Percentiles rank a stretch among this genome's conserved stretches.
Conservation (phyloP, 2,329 filamentous ascomycete species). For the Metarhizium brunneum region DNA sequence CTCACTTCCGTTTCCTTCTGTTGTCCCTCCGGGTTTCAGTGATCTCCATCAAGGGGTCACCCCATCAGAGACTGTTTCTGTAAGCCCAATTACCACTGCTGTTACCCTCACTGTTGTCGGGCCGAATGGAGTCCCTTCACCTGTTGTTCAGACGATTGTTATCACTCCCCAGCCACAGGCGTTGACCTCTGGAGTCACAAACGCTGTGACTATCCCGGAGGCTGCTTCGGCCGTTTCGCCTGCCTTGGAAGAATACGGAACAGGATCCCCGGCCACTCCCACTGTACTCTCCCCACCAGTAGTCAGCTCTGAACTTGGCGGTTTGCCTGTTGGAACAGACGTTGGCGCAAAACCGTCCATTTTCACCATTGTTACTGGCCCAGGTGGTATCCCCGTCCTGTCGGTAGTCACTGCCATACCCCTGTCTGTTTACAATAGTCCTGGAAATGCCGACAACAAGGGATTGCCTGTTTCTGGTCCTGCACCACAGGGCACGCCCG, state of each 20-base stretch:
- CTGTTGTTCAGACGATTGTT: slow-evolving; percentile 23
- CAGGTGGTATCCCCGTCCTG: slow-evolving; percentile 12
- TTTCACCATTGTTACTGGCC: slow-evolving; percentile 15
- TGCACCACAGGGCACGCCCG: slow-evolving; percentile 5
- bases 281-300: slow-evolving; percentile 8
- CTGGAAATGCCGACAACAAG: slow-evolving; percentile 8
- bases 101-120: slow-evolving; percentile 22
- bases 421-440: slow-evolving; percentile 9
- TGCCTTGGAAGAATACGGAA: slow-evolving; percentile 18
- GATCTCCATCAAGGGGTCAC: slow-evolving; percentile 13
- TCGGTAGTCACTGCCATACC: slow-evolving; percentile 12
- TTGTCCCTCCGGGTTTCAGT: slow-evolving; percentile 10
- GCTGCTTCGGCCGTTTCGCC: slow-evolving; percentile 10
- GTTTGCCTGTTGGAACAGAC: slow-evolving; percentile 11
- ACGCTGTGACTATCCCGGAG: slow-evolving; percentile 9
- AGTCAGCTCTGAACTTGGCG: slow-evolving; percentile 13
- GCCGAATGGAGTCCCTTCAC: slow-evolving; percentile 20
- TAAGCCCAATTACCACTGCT: slow-evolving; percentile 15
- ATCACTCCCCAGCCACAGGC: slow-evolving; percentile 13
- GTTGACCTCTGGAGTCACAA: slow-evolving; percentile 6
- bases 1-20: slow-evolving; percentile 11
- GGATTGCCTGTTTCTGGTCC: slow-evolving; percentile 8
- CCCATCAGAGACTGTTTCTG: slow-evolving; percentile 7
- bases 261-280: slow-evolving; percentile 2
- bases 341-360: slow-evolving; percentile 15